Conservation (phyloP, 441 rosid genomes). For the Aleurites moluccanus region DNA sequence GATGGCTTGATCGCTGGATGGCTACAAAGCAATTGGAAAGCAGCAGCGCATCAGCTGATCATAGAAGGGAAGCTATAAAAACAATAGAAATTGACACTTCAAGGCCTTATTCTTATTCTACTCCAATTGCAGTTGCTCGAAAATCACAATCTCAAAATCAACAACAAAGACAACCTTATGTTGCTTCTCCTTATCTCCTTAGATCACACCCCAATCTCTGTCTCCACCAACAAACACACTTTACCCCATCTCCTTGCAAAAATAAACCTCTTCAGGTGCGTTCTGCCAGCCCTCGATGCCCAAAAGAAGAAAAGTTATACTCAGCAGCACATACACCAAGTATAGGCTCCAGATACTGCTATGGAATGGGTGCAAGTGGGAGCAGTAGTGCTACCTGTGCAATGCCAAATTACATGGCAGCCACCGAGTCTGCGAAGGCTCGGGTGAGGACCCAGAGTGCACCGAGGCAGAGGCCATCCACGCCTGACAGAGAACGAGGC, state of each 20-base stretch:
- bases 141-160: constrained; percentile 28
- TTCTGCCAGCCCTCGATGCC: constrained; percentile 64
- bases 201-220: constrained; percentile 22
- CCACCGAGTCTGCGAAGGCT: constrained; percentile 78
- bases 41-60: constrained; percentile 54
- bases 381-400: constrained; percentile 15
- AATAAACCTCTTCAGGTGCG: constrained; percentile 43
- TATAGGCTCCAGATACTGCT: constrained; percentile 39
- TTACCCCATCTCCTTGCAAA: constrained; percentile 49
- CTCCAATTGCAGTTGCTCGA: constrained; percentile 12
- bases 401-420: constrained; percentile 82
- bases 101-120: constrained; percentile 46
- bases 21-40: constrained; percentile 51
- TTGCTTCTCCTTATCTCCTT: constrained; percentile 27
- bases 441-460: constrained; percentile 72
- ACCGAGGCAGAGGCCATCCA: constrained; percentile 67
- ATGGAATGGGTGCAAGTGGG: constrained; percentile 19
- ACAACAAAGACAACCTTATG: constrained; percentile 19
- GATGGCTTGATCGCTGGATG: constrained; percentile 68
- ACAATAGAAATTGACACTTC: constrained; percentile 79
- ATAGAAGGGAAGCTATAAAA: constrained; percentile 58
- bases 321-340: constrained; percentile 71
- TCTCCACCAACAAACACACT: constrained; percentile 43
- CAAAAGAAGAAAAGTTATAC: constrained; percentile 51
- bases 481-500: constrained; percentile 62